Percentiles rank a stretch among this genome's conserved stretches.
Evolutionary conservation across 1,284 basidiomycete genomes (phyloP).

Genomic region (Malassezia obtusa): DNA sequence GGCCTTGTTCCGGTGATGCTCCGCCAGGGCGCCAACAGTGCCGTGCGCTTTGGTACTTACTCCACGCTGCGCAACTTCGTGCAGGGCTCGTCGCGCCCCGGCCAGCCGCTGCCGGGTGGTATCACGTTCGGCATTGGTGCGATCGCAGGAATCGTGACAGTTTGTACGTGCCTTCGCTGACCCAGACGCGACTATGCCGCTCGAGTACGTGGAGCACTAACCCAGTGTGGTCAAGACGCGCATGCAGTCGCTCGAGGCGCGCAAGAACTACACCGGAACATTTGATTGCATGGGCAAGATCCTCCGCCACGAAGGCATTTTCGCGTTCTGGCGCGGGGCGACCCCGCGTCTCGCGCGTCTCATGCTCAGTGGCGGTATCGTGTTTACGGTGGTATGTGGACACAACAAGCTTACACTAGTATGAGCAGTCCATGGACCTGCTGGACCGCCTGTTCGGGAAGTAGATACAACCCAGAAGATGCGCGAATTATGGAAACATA

Average conservation of each 20-base stretch:
- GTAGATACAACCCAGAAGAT: neutral
- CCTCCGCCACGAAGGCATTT: slow-evolving; percentile 61
- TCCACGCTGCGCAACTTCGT: slow-evolving; percentile 74
- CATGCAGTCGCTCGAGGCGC: slow-evolving; percentile 85
- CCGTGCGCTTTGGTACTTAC: slow-evolving; percentile 92
- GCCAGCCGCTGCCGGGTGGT: slow-evolving; percentile 70
- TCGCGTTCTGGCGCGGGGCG: slow-evolving; percentile 89
- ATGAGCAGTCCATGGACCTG: slow-evolving; percentile 16
- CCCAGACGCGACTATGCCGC: slow-evolving; percentile 50
- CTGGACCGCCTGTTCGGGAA: slow-evolving; percentile 8
- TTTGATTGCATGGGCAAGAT: slow-evolving; percentile 66
- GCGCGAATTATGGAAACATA: slow-evolving; percentile 3
- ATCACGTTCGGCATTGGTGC: slow-evolving; percentile 92
- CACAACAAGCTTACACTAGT: slow-evolving; percentile 53
- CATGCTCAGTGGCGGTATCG: slow-evolving; percentile 83
- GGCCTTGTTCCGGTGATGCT: slow-evolving; percentile 93
- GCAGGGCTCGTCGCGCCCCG: slow-evolving; percentile 70
- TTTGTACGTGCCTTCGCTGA: slow-evolving; percentile 44
- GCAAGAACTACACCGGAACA: slow-evolving; percentile 73
- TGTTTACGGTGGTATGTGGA: slow-evolving; percentile 62
- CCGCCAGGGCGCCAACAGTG: slow-evolving; percentile 93
- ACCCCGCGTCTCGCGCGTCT: slow-evolving; percentile 51
- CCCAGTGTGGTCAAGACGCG: slow-evolving; percentile 76
- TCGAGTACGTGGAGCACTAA: slow-evolving; percentile 19
- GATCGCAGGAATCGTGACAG: slow-evolving; percentile 84